Evolutionary conservation across 805 yeast species (phyloP).

Genomic region (Candida germanica): DNA sequence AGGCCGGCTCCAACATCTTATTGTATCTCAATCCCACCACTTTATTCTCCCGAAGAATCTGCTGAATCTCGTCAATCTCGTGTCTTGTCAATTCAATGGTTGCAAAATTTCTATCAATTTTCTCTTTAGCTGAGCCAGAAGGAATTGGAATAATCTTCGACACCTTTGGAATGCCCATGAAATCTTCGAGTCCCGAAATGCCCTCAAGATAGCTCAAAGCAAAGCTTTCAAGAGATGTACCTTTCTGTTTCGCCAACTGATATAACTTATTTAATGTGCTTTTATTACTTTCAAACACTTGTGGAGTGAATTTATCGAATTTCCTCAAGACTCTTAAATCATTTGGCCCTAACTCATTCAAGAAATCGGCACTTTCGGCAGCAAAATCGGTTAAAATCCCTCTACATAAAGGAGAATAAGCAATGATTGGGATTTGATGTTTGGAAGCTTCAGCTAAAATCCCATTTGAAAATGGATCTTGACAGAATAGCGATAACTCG

Average conservation of each 20-base stretch:
- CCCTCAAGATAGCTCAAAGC: constrained; percentile 49
- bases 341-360: constrained; percentile 1
- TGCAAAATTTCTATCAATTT: constrained; percentile 59
- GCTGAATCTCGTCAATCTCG: constrained; percentile 54
- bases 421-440: constrained; percentile 71
- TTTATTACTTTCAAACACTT: constrained; percentile 53
- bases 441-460: constrained; percentile 56
- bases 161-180: constrained; percentile 37
- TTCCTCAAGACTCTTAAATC: constrained; percentile 3
- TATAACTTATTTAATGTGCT: constrained; percentile 47
- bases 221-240: constrained; percentile 56
- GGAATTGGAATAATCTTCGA: constrained; percentile 78
- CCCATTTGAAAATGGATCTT: constrained; percentile 61
- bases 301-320: constrained; percentile 50
- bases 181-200: constrained; percentile 60
- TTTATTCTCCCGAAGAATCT: constrained; percentile 38
- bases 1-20: too few relatives aligned
- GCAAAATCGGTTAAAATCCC: constrained; percentile 71
- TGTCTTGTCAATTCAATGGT: constrained; percentile 48
- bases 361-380: constrained; percentile 29
- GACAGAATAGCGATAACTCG: constrained; percentile 72
- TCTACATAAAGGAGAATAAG: constrained; percentile 81
- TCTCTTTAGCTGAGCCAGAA: constrained; percentile 58
- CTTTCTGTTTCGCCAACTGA: constrained; percentile 44
- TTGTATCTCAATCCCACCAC: constrained; percentile 58